These are phyloP conservation scores for Botrytis cinerea DNA, from an alignment of 2,329 filamentous ascomycete genomes.

Conservation along the genomic window DNA sequence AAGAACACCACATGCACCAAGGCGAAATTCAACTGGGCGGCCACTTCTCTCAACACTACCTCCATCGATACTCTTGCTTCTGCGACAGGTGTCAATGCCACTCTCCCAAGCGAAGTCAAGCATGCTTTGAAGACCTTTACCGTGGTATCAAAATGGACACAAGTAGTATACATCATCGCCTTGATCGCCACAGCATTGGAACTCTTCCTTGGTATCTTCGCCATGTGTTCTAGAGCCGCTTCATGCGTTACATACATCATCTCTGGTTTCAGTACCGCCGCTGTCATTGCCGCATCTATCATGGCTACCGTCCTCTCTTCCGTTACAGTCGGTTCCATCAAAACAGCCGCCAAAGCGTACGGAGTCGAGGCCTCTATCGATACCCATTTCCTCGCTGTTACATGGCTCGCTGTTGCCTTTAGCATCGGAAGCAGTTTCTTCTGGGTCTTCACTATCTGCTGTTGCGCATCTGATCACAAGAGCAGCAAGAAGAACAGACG, in stretches of 20 bases:
- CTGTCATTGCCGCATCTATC: conserved; percentile 63
- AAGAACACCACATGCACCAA: conserved; percentile 67
- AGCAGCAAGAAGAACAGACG: conserved; percentile 27
- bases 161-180: conserved; percentile 76
- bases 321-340: conserved; percentile 68
- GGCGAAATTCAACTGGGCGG: conserved; percentile 74
- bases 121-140: conserved; percentile 72
- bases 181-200: conserved; percentile 69
- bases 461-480: conserved; percentile 56
- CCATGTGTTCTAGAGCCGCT: conserved; percentile 78
- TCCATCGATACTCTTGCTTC: conserved; percentile 57
- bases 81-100: conserved; percentile 52
- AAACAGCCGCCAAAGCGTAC: conserved; percentile 68
- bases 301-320: conserved; percentile 75
- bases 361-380: conserved; percentile 69
- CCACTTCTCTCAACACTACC: conserved; percentile 68
- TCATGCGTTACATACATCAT: conserved; percentile 82
- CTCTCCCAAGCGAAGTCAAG: conserved; percentile 67
- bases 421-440: conserved; percentile 76
- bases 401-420: conserved; percentile 81
- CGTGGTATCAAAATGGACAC: conserved; percentile 77
- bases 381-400: conserved; percentile 65
- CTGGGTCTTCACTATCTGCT: conserved; percentile 92
- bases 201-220: conserved; percentile 76
- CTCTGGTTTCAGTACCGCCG: conserved; percentile 59